Base-by-base conservation (phyloP, 192 early-diverging fungal genomes). In the Rhizophagus clarus region DNA sequence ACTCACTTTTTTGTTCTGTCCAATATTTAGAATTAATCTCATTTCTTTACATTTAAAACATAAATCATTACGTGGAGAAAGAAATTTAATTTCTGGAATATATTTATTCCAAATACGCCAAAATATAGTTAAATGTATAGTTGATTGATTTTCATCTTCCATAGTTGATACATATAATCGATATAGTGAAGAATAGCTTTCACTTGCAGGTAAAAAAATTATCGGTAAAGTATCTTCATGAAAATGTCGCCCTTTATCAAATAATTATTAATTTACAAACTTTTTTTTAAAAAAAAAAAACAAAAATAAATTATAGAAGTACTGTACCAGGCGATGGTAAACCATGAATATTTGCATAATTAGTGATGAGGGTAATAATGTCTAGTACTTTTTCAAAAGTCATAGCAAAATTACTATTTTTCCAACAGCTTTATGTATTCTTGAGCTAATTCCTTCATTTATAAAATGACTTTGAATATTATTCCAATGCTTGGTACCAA, bases 301-400 rank as follows among this genome's bases (percentile, higher is more conserved):
- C n/a, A n/a, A n/a, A n/a, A n/a, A n/a, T n/a, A n/a, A n/a, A n/a
- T n/a, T 62, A 62, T 26, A 63, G 24, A 26, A 63, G 10, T 24
- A 63, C 10, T 26, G 20, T 63, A 63, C n/a, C 24, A 28, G 62
- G 62, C 1, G 62, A 63, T n/a, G 22, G 61, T n/a, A 62, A 62
- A 62, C 22, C 61, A 62, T 62, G 22, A n/a, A 62, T 62, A 62
- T 62, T 62, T 62, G 61, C 24, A n/a, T 62, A 62, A 63, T 63
- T 63, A 4, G 24, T 63, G 4, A 63, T 63, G 24, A 28, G 24
- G 7, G 24, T 63, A 28, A 63, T 0, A 10, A 63, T 26, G 4
- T 26, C 11, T 63, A 63, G 24, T 5, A 63, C 7, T 63, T 5
- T 2, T 63, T 63, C 24, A 63, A 63, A 63, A 24, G 1, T 0